Percentiles rank a stretch among this genome's conserved stretches.
Evolutionary conservation across 1,284 basidiomycete genomes (phyloP).

Genomic region (Pseudozyma sp.): DNA sequence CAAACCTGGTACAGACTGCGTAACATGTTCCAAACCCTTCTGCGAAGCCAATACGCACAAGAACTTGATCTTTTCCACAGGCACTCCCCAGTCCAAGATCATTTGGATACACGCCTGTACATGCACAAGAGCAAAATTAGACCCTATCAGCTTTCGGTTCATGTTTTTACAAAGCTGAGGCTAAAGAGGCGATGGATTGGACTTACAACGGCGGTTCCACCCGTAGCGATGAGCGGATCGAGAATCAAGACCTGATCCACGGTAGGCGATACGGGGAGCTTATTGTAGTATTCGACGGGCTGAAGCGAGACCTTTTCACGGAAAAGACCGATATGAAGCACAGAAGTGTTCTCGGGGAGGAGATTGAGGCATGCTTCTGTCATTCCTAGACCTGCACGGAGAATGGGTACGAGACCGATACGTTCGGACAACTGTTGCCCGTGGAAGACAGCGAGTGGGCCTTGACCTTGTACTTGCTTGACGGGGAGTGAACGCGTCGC

Average conservation of each 20-base stretch:
- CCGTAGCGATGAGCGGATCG: conserved; percentile 90
- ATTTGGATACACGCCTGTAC: conserved; percentile 61
- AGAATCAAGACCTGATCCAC: conserved; percentile 86
- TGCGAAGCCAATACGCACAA: conserved; percentile 84
- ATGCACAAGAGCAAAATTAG: not conserved
- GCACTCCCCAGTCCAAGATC: conserved; percentile 67
- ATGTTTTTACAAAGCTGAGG: not conserved
- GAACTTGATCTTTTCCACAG: conserved; percentile 78
- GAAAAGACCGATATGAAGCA: conserved; percentile 90
- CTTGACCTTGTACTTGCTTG: conserved; percentile 53
- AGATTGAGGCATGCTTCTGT: conserved; percentile 82
- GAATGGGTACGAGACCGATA: conserved; percentile 87
- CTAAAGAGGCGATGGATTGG: not conserved
- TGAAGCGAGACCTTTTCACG: conserved; percentile 89
- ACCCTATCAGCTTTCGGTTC: not conserved
- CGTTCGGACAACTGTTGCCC: conserved; percentile 70
- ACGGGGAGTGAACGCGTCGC: conserved; percentile 42
- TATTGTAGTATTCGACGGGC: conserved; percentile 78
- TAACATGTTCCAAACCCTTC: conserved; percentile 79
- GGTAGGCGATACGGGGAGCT: conserved; percentile 79
- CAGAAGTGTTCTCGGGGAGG: conserved; percentile 82
- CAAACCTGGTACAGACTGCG: conserved; percentile 78
- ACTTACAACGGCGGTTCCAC: conserved; percentile 82
- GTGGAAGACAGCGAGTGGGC: conserved; percentile 53
- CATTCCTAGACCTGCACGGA: conserved; percentile 95